A percentile compares a stretch with the other conserved stretches of the same genome.
Conservation (phyloP, 2,329 filamentous ascomycete genomes). For the Sclerotinia nivalis region DNA sequence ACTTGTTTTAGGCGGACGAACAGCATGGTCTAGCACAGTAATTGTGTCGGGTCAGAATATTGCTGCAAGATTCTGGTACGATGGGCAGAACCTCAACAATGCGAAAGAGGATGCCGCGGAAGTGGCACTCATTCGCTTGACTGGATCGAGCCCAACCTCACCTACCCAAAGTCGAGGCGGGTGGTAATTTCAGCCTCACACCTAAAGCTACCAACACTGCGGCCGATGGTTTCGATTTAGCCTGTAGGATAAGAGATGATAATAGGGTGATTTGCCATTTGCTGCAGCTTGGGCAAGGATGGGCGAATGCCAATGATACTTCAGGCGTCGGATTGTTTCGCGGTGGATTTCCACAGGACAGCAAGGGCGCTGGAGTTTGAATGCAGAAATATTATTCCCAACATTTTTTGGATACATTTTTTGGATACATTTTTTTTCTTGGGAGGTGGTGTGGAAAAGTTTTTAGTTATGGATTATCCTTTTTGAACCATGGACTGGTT, state of each 20-base stretch:
- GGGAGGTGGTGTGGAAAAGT: conserved; percentile 23
- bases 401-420: neutral
- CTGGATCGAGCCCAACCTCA: conserved; percentile 46
- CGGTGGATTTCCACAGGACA: conserved; percentile 35
- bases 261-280: conserved; percentile 30
- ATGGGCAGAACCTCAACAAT: conserved; percentile 83
- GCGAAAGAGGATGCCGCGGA: conserved; percentile 91
- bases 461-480: conserved; percentile 22
- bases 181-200: conserved; percentile 41
- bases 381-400: conserved; percentile 12
- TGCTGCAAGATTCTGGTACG: conserved; percentile 85
- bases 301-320: conserved; percentile 36
- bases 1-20: conserved; percentile 68
- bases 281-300: conserved; percentile 37
- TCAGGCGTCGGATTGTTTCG: conserved; percentile 39
- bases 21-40: conserved; percentile 84
- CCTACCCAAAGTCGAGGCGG: conserved; percentile 44
- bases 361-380: conserved; percentile 35
- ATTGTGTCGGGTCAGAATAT: conserved; percentile 66
- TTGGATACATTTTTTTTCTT: conserved; percentile 21
- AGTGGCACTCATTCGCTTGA: conserved; percentile 64
- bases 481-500: conserved; percentile 17
- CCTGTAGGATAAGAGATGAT: conserved; percentile 39
- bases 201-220: conserved; percentile 20
- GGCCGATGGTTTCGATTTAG: conserved; percentile 27